Evolutionary conservation across 192 early-diverging fungal genomes (phyloP).

Genomic region (Backusella mclennaniae): DNA sequence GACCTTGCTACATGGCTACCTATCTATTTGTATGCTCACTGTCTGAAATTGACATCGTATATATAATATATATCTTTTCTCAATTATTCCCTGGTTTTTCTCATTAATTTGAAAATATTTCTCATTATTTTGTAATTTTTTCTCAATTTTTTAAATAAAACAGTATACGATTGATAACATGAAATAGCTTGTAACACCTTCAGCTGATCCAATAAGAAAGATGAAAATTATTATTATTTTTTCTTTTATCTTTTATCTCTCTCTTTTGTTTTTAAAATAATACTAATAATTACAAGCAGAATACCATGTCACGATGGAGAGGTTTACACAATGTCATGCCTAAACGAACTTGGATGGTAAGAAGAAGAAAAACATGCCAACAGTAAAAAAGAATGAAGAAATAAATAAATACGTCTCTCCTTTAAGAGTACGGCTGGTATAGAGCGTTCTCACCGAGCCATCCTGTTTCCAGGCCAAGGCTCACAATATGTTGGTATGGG

Average conservation of each 20-base stretch:
- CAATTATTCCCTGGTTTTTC: too few relatives aligned
- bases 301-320: background rate
- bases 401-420: background rate
- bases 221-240: background rate
- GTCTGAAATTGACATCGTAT: too few relatives aligned
- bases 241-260: background rate
- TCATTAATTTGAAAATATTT: too few relatives aligned
- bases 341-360: conserved; percentile 1
- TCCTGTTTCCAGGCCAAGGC: conserved; percentile 62
- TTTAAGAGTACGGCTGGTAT: conserved; percentile 34
- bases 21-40: too few relatives aligned
- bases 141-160: too few relatives aligned
- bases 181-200: background rate
- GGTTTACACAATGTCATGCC: background rate
- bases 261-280: background rate
- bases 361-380: background rate
- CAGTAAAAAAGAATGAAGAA: background rate
- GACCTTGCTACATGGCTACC: too few relatives aligned
- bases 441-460: conserved; percentile 31
- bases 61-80: too few relatives aligned
- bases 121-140: too few relatives aligned
- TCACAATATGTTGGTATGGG: conserved; percentile 93
- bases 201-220: conserved; percentile 2
- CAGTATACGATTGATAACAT: too few relatives aligned
- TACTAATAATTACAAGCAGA: background rate